Base-by-base conservation (phyloP, 1,284 basidiomycete genomes). In the Trichosporon inkin region DNA sequence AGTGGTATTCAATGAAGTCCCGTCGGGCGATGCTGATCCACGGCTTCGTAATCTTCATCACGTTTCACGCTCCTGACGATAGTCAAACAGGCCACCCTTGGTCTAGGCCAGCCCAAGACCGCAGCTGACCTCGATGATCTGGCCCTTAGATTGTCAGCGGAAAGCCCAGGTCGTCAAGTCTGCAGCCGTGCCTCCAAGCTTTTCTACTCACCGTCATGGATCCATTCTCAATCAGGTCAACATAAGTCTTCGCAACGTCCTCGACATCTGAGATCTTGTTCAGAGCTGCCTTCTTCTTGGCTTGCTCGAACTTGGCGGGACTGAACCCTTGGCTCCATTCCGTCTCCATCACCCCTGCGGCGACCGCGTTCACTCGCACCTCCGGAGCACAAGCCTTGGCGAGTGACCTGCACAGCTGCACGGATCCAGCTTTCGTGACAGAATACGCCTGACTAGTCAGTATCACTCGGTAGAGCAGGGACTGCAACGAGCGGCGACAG, bases 301-400 rank as follows among this genome's bases (percentile, higher is more conserved):
- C 56, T 2, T 11, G 17, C 40, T 62, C 47, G 49, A 66, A 53
- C 44, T 62, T 57, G 37, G 60, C 66, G 5, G 60, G 47, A 3
- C 59, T 41, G 58, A 67, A 67, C 34, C 61, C 62, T 28, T 60
- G 59, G 3, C 63, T 55, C 68, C 68, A 69, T 44, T 69, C 68
- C 41, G 68, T 69, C 40, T 64, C 57, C 38, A 69, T 63, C 10
- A 69, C 53, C 16, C 68, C 68, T 1, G 68, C 64, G 6, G 66
- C 60, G 54, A 69, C 58, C 6, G 55, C 57, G 63, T 69, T 69
- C 57, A 67, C 68, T 24, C 63, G 62, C 6, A 67, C 53, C 28
- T 65, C 44, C 19, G 67, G 67, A 6, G 61, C 61, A 22, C 59
- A 62, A 14, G 64, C 57, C 55, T 66, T 64, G n/a, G 68, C 68